Percentiles rank a stretch among this genome's conserved stretches.
Evolutionary conservation across 306 rosid species (phyloP).

Genomic region (Cicer yamashitae): DNA sequence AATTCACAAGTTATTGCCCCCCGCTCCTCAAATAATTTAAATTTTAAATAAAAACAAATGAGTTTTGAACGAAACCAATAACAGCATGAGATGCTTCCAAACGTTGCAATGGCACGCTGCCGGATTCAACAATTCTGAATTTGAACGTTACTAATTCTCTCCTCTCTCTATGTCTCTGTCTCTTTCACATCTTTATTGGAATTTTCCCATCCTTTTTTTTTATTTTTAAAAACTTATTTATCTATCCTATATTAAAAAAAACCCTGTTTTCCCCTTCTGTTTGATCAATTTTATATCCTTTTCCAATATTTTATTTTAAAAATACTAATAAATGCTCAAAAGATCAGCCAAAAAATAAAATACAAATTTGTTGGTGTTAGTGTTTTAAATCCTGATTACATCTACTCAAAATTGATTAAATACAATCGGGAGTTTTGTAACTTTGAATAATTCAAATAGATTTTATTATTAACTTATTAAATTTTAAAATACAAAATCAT

Average conservation of each 20-base stretch:
- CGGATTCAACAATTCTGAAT: constrained; percentile 39
- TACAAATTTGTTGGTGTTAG: too few species aligned
- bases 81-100: constrained; percentile 17
- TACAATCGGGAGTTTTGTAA: too few species aligned
- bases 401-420: too few species aligned
- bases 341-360: neutral
- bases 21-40: neutral
- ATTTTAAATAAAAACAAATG: neutral
- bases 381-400: too few species aligned
- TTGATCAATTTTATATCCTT: neutral
- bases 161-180: constrained; percentile 14
- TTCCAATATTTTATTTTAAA: neutral
- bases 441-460: too few species aligned
- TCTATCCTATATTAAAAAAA: too few species aligned
- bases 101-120: constrained; percentile 12
- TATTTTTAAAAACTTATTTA: neutral
- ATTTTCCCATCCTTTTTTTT: constrained; percentile 7
- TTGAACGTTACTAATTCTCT: constrained; percentile 28
- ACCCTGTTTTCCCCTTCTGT: too few species aligned
- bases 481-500: too few species aligned
- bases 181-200: neutral
- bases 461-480: too few species aligned
- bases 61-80: constrained; percentile 9
- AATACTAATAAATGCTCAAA: neutral
- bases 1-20: neutral